Percentiles rank a stretch among this genome's conserved stretches.
These are phyloP conservation scores for Globisporangium cystogenes DNA, from an alignment of 352 stramenopile species.

Conservation along the genomic window DNA sequence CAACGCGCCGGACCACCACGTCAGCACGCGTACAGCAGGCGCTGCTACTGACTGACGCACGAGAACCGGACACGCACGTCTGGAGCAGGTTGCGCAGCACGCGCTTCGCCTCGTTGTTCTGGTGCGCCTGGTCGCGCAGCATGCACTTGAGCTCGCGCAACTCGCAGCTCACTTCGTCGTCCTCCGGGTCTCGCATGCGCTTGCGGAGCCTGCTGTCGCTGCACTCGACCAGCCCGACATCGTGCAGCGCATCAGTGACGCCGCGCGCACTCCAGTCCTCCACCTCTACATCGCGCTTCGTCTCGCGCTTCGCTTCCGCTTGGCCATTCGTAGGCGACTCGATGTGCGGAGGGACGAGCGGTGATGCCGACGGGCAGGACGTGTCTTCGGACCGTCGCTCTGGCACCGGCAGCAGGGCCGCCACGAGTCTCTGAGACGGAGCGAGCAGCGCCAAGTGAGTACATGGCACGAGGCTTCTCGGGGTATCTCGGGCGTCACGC, in stretches of 20 bases:
- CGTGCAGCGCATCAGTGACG: conserved; percentile 22
- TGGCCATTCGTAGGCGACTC: neutral
- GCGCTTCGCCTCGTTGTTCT: conserved; percentile 59
- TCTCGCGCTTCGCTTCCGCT: neutral
- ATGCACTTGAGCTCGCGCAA: conserved; percentile 46
- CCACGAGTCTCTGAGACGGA: conserved; percentile 10
- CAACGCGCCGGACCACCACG: neutral
- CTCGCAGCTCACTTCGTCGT: conserved; percentile 65
- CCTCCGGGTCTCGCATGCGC: conserved; percentile 21
- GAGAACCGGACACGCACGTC: conserved; percentile 19
- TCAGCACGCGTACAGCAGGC: neutral
- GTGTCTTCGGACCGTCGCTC: neutral
- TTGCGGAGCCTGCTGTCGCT: conserved; percentile 19
- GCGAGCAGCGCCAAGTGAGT: neutral
- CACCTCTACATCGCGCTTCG: neutral
- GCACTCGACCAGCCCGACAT: conserved; percentile 49
- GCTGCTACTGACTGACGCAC: neutral
- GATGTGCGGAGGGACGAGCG: neutral
- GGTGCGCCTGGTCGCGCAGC: conserved; percentile 30
- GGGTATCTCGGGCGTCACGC: neutral
- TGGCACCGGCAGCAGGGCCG: conserved; percentile 9
- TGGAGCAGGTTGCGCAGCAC: conserved; percentile 49
- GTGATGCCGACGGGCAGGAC: neutral
- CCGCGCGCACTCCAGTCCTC: conserved; percentile 23
- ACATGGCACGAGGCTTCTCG: neutral